phyloP scores from a whole-genome alignment of 2,329 filamentous ascomycete genomes.

The Neurospora crassa region DNA sequence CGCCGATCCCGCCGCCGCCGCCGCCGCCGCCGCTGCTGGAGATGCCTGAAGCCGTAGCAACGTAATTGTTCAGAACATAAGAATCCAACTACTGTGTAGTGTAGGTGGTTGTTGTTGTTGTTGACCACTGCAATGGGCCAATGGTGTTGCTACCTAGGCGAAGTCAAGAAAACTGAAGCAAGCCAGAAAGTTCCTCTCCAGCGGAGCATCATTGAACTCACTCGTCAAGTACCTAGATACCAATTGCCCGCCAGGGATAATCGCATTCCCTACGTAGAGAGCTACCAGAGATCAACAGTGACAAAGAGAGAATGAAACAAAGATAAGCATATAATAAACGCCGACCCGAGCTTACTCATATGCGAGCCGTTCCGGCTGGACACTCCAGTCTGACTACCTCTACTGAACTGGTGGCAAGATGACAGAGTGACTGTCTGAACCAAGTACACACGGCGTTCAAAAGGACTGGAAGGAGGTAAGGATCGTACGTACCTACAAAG shows the following conservation, averaged over 20 bases:
- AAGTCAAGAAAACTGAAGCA: background rate
- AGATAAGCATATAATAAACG: background rate
- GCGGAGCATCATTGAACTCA: background rate
- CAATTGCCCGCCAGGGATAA: background rate
- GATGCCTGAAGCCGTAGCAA: too few species aligned
- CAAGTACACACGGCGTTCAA: too few species aligned
- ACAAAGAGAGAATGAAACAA: background rate
- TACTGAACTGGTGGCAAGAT: background rate
- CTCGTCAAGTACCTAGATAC: background rate
- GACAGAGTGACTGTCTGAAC: background rate
- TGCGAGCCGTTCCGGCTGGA: background rate
- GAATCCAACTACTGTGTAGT: too few species aligned
- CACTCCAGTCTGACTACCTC: background rate
- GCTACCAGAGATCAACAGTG: background rate
- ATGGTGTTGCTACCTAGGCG: too few species aligned
- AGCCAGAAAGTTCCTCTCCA: too few species aligned
- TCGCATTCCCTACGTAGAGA: background rate
- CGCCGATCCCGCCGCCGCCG: background rate
- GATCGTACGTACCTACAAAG: too few species aligned
- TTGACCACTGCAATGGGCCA: too few species aligned
- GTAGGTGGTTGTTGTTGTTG: too few species aligned
- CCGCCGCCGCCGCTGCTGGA: too few species aligned
- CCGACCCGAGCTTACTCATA: background rate
- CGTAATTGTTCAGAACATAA: too few species aligned
- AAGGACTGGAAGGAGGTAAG: too few species aligned